These are phyloP conservation scores for Gracilariopsis chorda DNA, from an alignment of 23 red algal genomes.

Conservation along the genomic window DNA sequence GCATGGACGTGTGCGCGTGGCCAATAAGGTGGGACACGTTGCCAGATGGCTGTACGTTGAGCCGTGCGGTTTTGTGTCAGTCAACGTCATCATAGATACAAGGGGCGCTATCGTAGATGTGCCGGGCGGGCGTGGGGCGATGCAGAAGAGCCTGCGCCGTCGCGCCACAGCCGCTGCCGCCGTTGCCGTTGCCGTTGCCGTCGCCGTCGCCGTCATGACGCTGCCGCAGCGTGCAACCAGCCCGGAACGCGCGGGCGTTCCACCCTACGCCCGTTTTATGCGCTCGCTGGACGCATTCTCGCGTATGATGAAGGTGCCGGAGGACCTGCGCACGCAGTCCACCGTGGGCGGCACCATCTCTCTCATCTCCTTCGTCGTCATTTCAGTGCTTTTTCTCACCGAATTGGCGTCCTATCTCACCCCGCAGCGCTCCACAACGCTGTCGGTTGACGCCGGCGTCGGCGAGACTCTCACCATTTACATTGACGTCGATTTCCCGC, in stretches of 20 bases:
- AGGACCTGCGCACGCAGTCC: conserved; percentile 85
- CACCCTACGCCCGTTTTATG: conserved; percentile 30
- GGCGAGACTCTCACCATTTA: conserved; percentile 67
- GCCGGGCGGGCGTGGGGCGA: no score
- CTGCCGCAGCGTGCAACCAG: background rate
- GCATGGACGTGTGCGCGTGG: no score
- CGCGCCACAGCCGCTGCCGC: no score
- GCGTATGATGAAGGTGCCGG: conserved; percentile 78
- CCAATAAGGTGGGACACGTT: no score
- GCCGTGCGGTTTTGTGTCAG: no score
- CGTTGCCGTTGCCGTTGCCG: background rate
- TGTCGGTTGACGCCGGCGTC: conserved; percentile 74
- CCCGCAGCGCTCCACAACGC: conserved; percentile 22
- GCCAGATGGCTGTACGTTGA: no score
- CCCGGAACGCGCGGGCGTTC: background rate
- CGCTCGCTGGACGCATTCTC: conserved; percentile 86
- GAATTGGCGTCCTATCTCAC: conserved; percentile 69
- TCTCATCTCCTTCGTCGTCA: conserved; percentile 69
- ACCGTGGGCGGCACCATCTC: conserved; percentile 74
- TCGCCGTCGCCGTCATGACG: background rate
- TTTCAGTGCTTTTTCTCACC: conserved; percentile 67
- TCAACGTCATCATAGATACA: no score
- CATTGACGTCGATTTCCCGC: conserved; percentile 82
- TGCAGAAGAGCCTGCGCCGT: no score
- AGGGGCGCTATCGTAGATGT: no score